Evolutionary conservation across 164 flowering plant species (phyloP).

Genomic region (Vitis cinerea): DNA sequence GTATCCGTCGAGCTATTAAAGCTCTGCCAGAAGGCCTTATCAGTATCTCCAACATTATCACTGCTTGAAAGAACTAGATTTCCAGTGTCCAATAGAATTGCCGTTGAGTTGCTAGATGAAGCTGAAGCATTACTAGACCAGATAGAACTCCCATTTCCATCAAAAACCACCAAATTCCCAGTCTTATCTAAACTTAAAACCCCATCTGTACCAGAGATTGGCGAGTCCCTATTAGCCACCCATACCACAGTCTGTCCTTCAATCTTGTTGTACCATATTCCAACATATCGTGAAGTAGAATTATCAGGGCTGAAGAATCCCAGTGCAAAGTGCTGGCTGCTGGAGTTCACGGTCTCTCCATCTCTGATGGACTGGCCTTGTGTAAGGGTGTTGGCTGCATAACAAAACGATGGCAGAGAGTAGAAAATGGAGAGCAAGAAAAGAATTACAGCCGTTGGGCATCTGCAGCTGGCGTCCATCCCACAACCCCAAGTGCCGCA

Average conservation of each 20-base stretch:
- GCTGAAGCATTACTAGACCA: constrained; percentile 46
- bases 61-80: constrained; percentile 29
- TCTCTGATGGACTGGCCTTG: constrained; percentile 30
- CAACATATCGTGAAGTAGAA: constrained; percentile 45
- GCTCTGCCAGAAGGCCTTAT: constrained; percentile 47
- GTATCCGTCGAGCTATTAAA: constrained; percentile 55
- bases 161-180: constrained; percentile 38
- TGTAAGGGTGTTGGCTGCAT: constrained; percentile 19
- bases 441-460: constrained; percentile 8
- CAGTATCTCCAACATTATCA: not conserved
- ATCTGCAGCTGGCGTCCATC: constrained; percentile 11
- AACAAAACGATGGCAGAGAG: constrained; percentile 11
- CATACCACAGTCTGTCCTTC: constrained; percentile 34
- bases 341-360: constrained; percentile 34
- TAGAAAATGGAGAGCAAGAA: constrained; percentile 8
- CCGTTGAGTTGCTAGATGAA: constrained; percentile 16
- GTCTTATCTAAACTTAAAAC: constrained; percentile 23
- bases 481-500: not conserved
- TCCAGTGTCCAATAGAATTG: constrained; percentile 35
- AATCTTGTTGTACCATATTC: constrained; percentile 50
- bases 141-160: constrained; percentile 17
- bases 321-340: constrained; percentile 22
- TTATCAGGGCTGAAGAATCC: constrained; percentile 62
- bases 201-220: constrained; percentile 31
- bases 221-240: constrained; percentile 63